Evolutionary conservation across 345 rosid species (phyloP).

Genomic region (Ceriops decandra): DNA sequence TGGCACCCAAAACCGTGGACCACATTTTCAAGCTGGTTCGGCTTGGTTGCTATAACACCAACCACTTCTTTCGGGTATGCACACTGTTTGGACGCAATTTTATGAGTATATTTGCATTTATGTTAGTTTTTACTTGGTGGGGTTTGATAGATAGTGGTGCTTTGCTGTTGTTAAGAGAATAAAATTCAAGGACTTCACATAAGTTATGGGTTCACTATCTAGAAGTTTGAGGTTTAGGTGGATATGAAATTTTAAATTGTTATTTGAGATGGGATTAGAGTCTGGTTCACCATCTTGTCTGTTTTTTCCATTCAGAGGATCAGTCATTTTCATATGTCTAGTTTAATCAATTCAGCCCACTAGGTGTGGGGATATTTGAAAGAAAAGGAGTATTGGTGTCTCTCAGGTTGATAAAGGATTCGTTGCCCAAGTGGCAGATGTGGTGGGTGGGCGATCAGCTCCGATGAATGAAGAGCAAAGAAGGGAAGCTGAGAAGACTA

Average conservation of each 20-base stretch:
- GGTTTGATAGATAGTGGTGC: background rate
- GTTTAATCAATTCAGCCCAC: no score
- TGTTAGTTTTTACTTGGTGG: background rate
- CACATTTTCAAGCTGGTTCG: conserved; percentile 95
- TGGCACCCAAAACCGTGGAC: conserved; percentile 88
- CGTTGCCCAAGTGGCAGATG: conserved; percentile 99
- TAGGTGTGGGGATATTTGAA: background rate
- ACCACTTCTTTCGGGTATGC: conserved; percentile 88
- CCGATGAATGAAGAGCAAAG: conserved; percentile 86
- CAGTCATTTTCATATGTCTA: background rate
- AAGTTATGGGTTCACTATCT: no score
- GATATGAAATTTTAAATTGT: background rate
- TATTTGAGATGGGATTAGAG: no score
- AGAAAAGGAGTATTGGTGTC: background rate
- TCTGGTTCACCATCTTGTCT: no score
- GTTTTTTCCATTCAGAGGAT: no score
- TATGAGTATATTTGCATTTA: background rate
- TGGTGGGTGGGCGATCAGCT: conserved; percentile 65
- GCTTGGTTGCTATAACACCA: conserved; percentile 83
- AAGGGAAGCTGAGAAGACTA: conserved; percentile 62
- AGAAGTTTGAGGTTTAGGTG: background rate
- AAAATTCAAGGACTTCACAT: no score
- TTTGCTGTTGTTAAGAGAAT: no score
- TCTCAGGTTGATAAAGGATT: conserved; percentile 87
- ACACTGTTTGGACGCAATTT: background rate